Conservation (phyloP, 2,329 filamentous ascomycete species). For the Alternaria ethzedia region DNA sequence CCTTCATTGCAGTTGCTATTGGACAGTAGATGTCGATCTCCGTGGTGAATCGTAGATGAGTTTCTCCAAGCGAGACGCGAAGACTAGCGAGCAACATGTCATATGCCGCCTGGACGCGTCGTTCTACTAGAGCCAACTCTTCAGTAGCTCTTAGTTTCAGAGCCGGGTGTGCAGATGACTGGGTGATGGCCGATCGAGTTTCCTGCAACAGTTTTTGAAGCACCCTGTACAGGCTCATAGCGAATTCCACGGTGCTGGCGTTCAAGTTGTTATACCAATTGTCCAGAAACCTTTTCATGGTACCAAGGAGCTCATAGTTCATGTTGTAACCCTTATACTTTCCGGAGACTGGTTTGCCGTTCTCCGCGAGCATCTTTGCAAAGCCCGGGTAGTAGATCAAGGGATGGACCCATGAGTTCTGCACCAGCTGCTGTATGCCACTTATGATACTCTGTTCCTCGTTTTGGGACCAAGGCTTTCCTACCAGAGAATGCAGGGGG, state of each 20-base stretch:
- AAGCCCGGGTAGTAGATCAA: conserved; percentile 4
- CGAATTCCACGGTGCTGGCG: background rate
- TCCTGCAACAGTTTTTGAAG: background rate
- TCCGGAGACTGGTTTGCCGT: conserved; percentile 15
- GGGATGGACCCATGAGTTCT: background rate
- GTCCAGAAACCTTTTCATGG: background rate
- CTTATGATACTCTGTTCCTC: background rate
- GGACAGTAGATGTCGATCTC: conserved; percentile 15
- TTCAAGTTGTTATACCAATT: conserved; percentile 4
- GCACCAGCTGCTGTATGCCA: background rate
- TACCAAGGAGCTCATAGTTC: conserved; percentile 12
- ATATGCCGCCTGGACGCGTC: background rate
- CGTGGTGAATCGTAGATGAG: conserved; percentile 6
- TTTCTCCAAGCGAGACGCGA: background rate
- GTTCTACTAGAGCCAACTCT: background rate
- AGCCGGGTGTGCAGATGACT: background rate
- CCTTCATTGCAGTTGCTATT: conserved; percentile 11
- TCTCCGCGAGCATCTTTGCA: conserved; percentile 16
- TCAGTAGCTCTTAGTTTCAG: conserved; percentile 8
- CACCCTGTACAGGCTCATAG: background rate
- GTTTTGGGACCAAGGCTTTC: background rate
- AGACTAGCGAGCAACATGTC: background rate
- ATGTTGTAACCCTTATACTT: conserved; percentile 5
- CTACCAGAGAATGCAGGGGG: background rate
- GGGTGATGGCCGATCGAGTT: background rate